A percentile compares a stretch with the other conserved stretches of the same genome.
phyloP scores from a whole-genome alignment of 768 basidiomycete species.

The Podaxis sp. region DNA sequence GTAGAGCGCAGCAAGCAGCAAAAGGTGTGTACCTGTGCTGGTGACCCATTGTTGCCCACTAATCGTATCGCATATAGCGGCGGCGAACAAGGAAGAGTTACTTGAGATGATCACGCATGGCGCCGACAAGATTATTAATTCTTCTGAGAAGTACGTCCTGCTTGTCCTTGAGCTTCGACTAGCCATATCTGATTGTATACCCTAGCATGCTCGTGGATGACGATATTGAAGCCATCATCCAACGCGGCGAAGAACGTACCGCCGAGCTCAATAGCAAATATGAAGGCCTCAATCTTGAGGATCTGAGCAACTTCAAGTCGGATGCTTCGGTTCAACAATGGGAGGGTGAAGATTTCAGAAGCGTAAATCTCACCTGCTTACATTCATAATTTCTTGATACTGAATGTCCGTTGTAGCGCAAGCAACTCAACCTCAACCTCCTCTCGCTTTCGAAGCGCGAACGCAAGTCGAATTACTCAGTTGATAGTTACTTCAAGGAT shows the following conservation, averaged over 20 bases:
- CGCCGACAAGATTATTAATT: constrained; percentile 94
- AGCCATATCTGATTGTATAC: not conserved
- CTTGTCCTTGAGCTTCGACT: not conserved
- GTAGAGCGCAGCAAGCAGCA: constrained; percentile 71
- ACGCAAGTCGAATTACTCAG: constrained; percentile 91
- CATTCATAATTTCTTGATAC: constrained; percentile 1
- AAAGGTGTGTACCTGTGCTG: constrained; percentile 50
- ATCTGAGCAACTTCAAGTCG: constrained; percentile 95
- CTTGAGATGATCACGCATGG: constrained; percentile 98
- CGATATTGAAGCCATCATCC: constrained; percentile 94
- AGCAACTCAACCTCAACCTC: constrained; percentile 71
- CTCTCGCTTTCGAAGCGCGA: constrained; percentile 91
- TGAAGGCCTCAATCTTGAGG: constrained; percentile 89
- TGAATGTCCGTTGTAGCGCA: constrained; percentile 43
- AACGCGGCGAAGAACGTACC: constrained; percentile 88
- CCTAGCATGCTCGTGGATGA: constrained; percentile 73
- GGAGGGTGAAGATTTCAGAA: constrained; percentile 92
- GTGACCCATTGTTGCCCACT: not conserved
- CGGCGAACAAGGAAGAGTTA: constrained; percentile 92
- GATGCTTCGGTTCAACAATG: constrained; percentile 90
- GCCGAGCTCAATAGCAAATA: constrained; percentile 88
- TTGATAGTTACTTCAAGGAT: constrained; percentile 95
- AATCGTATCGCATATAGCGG: constrained; percentile 46
- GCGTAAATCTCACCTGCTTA: constrained; percentile 41
- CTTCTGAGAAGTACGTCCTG: constrained; percentile 61